Evolutionary conservation across 495 filamentous ascomycete species (phyloP).

Genomic region (Annulohypoxylon stygium): DNA sequence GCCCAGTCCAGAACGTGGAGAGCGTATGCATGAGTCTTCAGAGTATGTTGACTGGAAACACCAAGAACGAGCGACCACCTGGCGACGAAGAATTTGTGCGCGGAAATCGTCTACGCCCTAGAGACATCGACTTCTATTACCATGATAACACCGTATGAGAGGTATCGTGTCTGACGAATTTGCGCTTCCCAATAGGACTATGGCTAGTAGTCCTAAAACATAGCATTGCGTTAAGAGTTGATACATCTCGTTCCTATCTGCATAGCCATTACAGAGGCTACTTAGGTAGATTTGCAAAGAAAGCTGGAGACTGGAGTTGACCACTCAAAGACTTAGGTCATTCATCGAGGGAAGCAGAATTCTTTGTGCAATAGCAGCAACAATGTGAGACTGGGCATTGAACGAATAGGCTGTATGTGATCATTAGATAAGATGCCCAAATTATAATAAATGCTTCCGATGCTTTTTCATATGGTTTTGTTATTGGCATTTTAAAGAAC

Average conservation of each 20-base stretch:
- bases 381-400: conserved; percentile 29
- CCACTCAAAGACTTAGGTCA: conserved; percentile 21
- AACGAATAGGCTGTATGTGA: conserved; percentile 23
- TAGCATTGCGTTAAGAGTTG: conserved; percentile 27
- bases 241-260: conserved; percentile 40
- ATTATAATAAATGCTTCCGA: conserved; percentile 7
- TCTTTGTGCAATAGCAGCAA: conserved; percentile 22
- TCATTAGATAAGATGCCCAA: conserved; percentile 21
- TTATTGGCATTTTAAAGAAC: background rate
- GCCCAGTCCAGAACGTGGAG: conserved; percentile 95
- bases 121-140: conserved; percentile 89
- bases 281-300: conserved; percentile 8
- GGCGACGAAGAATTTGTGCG: conserved; percentile 89
- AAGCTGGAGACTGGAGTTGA: conserved; percentile 38
- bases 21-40: conserved; percentile 97
- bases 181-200: background rate
- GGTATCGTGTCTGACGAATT: conserved; percentile 8
- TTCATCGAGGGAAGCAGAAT: conserved; percentile 32
- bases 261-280: conserved; percentile 38
- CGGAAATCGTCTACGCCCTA: conserved; percentile 78
- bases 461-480: background rate
- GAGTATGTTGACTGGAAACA: conserved; percentile 97
- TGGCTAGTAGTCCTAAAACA: conserved; percentile 13
- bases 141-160: conserved; percentile 84
- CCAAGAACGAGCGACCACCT: conserved; percentile 85